These are phyloP conservation scores for Talaromyces sp. DNA, from an alignment of 2,329 filamentous ascomycete species.

Conservation along the genomic window DNA sequence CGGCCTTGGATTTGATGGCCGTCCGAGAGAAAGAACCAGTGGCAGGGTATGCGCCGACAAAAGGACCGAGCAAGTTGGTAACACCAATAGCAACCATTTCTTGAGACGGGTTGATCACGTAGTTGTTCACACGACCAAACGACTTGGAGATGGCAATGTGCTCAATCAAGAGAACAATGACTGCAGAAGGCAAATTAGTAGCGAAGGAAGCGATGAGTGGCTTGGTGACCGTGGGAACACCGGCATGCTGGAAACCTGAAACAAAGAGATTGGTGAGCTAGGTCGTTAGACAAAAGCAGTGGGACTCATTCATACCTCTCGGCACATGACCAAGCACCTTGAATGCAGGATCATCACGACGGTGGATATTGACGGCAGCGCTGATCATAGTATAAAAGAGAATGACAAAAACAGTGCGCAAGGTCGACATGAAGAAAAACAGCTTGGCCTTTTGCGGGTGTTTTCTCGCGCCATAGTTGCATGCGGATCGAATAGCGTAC, in stretches of 20 bases:
- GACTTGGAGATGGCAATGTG: constrained; percentile 97
- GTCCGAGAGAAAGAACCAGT: constrained; percentile 96
- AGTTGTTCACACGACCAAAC: constrained; percentile 93
- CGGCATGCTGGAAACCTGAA: constrained; percentile 71
- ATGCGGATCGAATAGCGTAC: constrained; percentile 65
- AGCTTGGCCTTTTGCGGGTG: constrained; percentile 64
- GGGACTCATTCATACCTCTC: constrained; percentile 49
- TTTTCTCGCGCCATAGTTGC: constrained; percentile 62
- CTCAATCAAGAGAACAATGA: constrained; percentile 94
- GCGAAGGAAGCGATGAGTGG: constrained; percentile 64
- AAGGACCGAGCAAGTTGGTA: constrained; percentile 82
- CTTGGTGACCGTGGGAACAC: constrained; percentile 62
- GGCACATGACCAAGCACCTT: constrained; percentile 72
- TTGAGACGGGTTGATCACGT: constrained; percentile 90
- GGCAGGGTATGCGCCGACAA: constrained; percentile 84
- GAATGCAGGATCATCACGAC: constrained; percentile 60
- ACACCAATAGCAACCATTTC: constrained; percentile 93
- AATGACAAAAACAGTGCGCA: constrained; percentile 88
- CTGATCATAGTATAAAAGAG: constrained; percentile 87
- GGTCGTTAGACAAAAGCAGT: not conserved
- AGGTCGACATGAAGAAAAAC: constrained; percentile 85
- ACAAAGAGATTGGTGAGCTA: not conserved
- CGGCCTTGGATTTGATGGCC: constrained; percentile 95
- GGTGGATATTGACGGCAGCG: constrained; percentile 72
- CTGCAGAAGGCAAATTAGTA: constrained; percentile 70